phyloP scores from a whole-genome alignment of 2,329 filamentous ascomycete genomes.

The Didymella pinodella region DNA sequence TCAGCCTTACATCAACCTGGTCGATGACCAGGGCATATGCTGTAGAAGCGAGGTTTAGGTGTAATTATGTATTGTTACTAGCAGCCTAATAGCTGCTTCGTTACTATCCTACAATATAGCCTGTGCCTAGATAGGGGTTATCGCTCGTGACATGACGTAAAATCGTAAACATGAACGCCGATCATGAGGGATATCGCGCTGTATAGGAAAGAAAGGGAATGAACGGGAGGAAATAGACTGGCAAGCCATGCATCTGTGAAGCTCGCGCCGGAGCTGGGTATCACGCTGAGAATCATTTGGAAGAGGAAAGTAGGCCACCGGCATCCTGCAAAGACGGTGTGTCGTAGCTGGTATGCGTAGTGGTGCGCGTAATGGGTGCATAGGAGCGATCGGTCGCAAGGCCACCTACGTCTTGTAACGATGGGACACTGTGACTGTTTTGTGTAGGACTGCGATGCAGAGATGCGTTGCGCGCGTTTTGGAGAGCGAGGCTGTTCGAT shows the following conservation, averaged over 20 bases:
- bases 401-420: conserved; percentile 43
- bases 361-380: conserved; percentile 29
- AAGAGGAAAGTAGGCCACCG: conserved; percentile 43
- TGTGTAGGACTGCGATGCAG: conserved; percentile 34
- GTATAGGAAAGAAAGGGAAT: conserved; percentile 8
- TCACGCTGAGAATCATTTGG: conserved; percentile 36
- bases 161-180: conserved; percentile 29
- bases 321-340: conserved; percentile 44
- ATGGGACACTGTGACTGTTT: conserved; percentile 35
- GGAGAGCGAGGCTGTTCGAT: conserved; percentile 21
- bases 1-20: neutral
- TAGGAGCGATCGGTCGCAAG: conserved; percentile 30
- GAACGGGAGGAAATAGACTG: conserved; percentile 19
- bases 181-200: conserved; percentile 35
- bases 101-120: conserved; percentile 13
- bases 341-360: conserved; percentile 35
- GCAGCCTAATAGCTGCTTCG: neutral
- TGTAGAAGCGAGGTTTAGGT: neutral
- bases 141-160: conserved; percentile 19
- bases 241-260: conserved; percentile 34
- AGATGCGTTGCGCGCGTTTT: conserved; percentile 20
- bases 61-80: neutral
- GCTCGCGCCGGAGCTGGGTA: conserved; percentile 42
- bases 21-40: neutral
- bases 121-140: conserved; percentile 1